Conservation (phyloP, 495 filamentous ascomycete genomes). For the Lasiosphaeriaceae sp. region DNA sequence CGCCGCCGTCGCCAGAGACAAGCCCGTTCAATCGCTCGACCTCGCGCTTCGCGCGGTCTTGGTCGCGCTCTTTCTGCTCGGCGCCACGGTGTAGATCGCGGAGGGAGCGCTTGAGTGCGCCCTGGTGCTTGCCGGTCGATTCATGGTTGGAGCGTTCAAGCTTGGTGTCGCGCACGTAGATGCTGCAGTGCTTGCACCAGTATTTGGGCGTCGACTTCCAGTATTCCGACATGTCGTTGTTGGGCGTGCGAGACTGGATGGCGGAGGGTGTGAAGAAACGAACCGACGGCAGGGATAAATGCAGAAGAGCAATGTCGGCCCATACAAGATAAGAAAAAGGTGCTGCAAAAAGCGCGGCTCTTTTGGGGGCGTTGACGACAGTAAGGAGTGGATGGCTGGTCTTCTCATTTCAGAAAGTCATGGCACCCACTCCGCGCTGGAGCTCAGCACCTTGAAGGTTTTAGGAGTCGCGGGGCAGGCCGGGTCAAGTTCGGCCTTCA, state of each 20-base stretch:
- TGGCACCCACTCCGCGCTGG: too few species aligned
- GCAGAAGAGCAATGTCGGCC: background rate
- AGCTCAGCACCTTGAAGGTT: too few species aligned
- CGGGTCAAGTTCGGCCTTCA: too few species aligned
- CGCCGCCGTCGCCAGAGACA: slow-evolving; percentile 46
- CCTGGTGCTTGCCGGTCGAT: slow-evolving; percentile 82
- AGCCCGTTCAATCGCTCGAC: slow-evolving; percentile 81
- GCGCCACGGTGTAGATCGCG: slow-evolving; percentile 79
- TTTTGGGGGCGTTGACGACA: too few species aligned
- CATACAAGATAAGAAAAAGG: too few species aligned
- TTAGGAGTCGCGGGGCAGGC: too few species aligned
- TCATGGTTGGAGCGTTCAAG: slow-evolving; percentile 90
- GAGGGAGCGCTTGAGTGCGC: slow-evolving; percentile 82
- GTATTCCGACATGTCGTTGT: slow-evolving; percentile 77
- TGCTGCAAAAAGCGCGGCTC: too few species aligned
- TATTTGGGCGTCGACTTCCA: slow-evolving; percentile 98
- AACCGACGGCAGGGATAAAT: background rate
- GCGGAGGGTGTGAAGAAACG: background rate
- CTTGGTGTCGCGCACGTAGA: slow-evolving; percentile 86
- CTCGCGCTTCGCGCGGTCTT: slow-evolving; percentile 77
- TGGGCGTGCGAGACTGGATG: background rate
- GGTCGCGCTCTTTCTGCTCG: slow-evolving; percentile 71
- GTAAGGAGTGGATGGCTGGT: too few species aligned
- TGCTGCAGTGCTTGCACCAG: slow-evolving; percentile 97
- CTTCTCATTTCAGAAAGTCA: too few species aligned